Conservation (phyloP, 306 rosid genomes). For the barrel medic (Medicago truncatula) region DNA sequence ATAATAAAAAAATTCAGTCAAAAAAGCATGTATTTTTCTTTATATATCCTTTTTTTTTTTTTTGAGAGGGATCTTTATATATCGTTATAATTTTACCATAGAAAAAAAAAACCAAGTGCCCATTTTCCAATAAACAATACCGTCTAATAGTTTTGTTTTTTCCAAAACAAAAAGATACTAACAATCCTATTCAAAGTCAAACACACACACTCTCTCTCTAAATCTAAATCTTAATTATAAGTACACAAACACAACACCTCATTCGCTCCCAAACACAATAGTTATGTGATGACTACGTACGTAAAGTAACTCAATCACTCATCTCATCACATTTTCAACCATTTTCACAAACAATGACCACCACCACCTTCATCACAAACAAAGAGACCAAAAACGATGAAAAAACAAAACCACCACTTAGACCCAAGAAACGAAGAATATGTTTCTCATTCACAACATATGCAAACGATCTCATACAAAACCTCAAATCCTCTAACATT, state of each 20-base stretch:
- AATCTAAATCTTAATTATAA: neutral
- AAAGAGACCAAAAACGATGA: neutral
- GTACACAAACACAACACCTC: slow-evolving; percentile 19
- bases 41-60: no score
- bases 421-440: slow-evolving; percentile 48
- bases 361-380: neutral
- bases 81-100: no score
- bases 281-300: neutral
- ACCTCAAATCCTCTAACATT: slow-evolving; percentile 56
- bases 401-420: slow-evolving; percentile 22
- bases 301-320: slow-evolving; percentile 12
- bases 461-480: slow-evolving; percentile 54
- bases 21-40: no score
- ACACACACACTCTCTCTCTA: neutral
- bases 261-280: slow-evolving; percentile 6
- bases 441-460: slow-evolving; percentile 91
- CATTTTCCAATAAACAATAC: no score
- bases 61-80: no score
- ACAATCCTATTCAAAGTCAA: neutral
- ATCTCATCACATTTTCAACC: neutral
- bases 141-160: no score
- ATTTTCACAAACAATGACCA: neutral
- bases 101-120: no score
- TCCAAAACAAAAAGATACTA: no score
- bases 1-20: no score